Conservation (phyloP, 306 rosid genomes). For the Trichosanthes cucumerina region DNA sequence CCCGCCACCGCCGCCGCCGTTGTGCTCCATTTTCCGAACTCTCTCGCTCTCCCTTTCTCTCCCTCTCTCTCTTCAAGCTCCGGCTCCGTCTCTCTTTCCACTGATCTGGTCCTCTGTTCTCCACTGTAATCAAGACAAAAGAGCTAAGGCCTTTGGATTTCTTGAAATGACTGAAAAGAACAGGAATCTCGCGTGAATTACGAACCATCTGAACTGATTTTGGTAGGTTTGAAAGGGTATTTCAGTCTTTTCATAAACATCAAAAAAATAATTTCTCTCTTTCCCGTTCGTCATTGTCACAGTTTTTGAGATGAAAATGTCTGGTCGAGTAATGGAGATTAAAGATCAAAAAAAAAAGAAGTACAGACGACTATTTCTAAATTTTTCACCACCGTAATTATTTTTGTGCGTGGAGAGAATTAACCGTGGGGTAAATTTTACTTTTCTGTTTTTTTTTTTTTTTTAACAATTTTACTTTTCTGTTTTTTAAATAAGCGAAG, state of each 20-base stretch:
- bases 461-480: too few species aligned
- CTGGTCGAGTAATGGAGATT: neutral
- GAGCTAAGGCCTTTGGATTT: neutral
- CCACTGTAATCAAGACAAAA: constrained; percentile 7
- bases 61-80: neutral
- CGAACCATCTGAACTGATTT: neutral
- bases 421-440: neutral
- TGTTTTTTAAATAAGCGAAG: neutral
- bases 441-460: too few species aligned
- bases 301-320: neutral
- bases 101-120: constrained; percentile 7
- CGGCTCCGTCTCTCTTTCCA: neutral
- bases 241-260: neutral
- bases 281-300: neutral
- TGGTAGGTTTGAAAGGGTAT: neutral
- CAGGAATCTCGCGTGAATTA: neutral
- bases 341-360: too few species aligned
- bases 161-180: neutral
- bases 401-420: neutral
- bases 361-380: neutral
- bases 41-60: neutral
- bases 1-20: constrained; percentile 8
- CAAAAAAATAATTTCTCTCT: neutral
- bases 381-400: neutral
- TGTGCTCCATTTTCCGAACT: neutral